Percentiles rank a stretch among this genome's conserved stretches.
Evolutionary conservation across 2,329 filamentous ascomycete species (phyloP).

Genomic region (Cadophora malorum): DNA sequence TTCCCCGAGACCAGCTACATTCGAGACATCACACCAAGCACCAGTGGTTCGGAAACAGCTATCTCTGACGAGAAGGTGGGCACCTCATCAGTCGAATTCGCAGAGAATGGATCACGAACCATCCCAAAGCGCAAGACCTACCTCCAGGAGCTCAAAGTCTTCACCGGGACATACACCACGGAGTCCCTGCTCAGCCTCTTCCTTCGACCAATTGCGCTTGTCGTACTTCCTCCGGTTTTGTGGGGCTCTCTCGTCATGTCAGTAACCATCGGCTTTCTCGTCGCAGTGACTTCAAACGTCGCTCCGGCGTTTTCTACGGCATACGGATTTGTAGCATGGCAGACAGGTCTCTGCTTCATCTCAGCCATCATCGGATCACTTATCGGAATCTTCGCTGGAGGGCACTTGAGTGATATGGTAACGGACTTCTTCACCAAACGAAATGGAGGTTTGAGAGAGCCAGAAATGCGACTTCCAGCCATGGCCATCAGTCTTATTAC

Average conservation of each 20-base stretch:
- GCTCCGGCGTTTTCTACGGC: not conserved
- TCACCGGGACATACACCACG: not conserved
- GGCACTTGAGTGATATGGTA: slow-evolving; percentile 19
- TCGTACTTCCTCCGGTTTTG: not conserved
- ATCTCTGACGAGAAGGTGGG: not conserved
- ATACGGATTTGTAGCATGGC: not conserved
- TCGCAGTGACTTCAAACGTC: not conserved
- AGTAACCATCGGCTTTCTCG: not conserved
- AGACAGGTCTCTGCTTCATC: slow-evolving; percentile 34
- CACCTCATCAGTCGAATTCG: not conserved
- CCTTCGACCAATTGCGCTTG: not conserved
- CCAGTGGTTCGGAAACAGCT: not conserved
- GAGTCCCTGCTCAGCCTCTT: not conserved
- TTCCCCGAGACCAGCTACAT: not conserved
- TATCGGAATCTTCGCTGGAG: slow-evolving; percentile 33
- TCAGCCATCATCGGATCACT: slow-evolving; percentile 32
- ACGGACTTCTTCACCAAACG: slow-evolving; percentile 1
- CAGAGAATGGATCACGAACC: slow-evolving; percentile 7
- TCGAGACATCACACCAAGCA: not conserved
- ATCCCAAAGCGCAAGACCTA: slow-evolving; percentile 32
- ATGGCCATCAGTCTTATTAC: not conserved
- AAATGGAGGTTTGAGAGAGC: not conserved
- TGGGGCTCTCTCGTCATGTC: not conserved
- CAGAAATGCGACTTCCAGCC: not conserved
- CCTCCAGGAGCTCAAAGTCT: slow-evolving; percentile 24